Evolutionary conservation across 805 yeast genomes (phyloP), one percentile per base, ranked within the genome.

Genomic region (Starmerella geochares): DNA sequence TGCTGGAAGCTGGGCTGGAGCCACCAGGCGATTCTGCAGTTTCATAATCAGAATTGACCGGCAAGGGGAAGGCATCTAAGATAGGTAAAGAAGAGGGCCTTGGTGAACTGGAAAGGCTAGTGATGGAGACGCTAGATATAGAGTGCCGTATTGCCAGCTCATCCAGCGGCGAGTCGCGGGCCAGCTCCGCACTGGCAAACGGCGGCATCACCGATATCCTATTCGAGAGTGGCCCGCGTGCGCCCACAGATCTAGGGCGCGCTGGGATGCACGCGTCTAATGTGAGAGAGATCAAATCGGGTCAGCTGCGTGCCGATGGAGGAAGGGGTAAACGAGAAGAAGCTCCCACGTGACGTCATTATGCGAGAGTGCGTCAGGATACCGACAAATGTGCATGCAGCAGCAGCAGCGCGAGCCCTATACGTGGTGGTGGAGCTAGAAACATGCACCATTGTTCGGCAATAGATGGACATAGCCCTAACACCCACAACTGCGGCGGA

Each of bases 1-100:
- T 31, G 17, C 35, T 31, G 11, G 16, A 14, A 11, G 5, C 35
- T 14, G 16, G 17, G 35, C 17, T 8, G 35, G 6, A 31, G 11
- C 16, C 35, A 8, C 11, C 35, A 14, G 6, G 16, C 35, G 6
- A n/a, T 6, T 8, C 16, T 8, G 16, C 35, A 7, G 16, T 9
- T n/a, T 4, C 42, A 23, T 19, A 7, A 5, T 21, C 42, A 37
- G 16, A 10, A 19, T 6, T 28, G 2, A 17, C 19, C 10, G 56
- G 56, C 4, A 54, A 33, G 23, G 58, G 58, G 28, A 55, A 55
- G 13, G 47, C 58, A 24, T 54, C 58, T 13, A 55, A 47, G 16
- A 55, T 54, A 16, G 49, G 47, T 4, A 25, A n/a, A 11, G 40
- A 47, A 19, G 16, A 24, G 20, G 42, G 19, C n/a, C 29, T 16